phyloP scores from a whole-genome alignment of 2,329 filamentous ascomycete species.

The Microdochium paspali region DNA sequence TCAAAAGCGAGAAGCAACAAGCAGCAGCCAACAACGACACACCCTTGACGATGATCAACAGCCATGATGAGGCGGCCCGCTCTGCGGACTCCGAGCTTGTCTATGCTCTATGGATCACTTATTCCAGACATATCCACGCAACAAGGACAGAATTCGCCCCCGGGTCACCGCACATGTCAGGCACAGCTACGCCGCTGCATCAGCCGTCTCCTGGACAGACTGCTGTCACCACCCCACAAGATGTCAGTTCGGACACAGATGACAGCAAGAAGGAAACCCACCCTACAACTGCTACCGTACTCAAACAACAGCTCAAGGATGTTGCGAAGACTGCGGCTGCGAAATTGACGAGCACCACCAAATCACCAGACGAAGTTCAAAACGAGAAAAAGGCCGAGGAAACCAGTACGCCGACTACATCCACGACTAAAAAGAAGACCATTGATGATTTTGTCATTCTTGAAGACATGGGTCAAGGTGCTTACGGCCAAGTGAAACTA shows the following conservation, averaged over 20 bases:
- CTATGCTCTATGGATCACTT: constrained; percentile 94
- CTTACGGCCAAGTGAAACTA: constrained; percentile 95
- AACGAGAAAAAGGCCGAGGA: constrained; percentile 9
- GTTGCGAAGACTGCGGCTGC: constrained; percentile 45
- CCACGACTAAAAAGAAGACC: constrained; percentile 56
- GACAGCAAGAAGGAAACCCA: constrained; percentile 29
- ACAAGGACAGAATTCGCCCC: constrained; percentile 50
- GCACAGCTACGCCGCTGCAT: constrained; percentile 60
- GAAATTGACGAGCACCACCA: constrained; percentile 33
- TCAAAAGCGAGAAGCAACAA: constrained; percentile 70
- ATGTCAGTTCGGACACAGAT: constrained; percentile 45
- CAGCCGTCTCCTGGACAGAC: constrained; percentile 73
- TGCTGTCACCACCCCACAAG: constrained; percentile 44
- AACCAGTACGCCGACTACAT: constrained; percentile 23
- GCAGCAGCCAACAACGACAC: constrained; percentile 15
- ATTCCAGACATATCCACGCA: constrained; percentile 85
- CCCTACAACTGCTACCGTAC: constrained; percentile 30
- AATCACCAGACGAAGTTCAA: constrained; percentile 8
- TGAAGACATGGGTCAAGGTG: constrained; percentile 97
- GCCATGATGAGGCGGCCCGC: constrained; percentile 33
- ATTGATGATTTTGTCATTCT: constrained; percentile 88
- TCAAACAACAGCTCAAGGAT: constrained; percentile 49
- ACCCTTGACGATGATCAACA: constrained; percentile 19
- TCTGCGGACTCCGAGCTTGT: constrained; percentile 64
- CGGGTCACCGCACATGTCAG: constrained; percentile 54